phyloP scores from a whole-genome alignment of 371 early-diverging fungal species.

The Syncephalastrum monosporum region DNA sequence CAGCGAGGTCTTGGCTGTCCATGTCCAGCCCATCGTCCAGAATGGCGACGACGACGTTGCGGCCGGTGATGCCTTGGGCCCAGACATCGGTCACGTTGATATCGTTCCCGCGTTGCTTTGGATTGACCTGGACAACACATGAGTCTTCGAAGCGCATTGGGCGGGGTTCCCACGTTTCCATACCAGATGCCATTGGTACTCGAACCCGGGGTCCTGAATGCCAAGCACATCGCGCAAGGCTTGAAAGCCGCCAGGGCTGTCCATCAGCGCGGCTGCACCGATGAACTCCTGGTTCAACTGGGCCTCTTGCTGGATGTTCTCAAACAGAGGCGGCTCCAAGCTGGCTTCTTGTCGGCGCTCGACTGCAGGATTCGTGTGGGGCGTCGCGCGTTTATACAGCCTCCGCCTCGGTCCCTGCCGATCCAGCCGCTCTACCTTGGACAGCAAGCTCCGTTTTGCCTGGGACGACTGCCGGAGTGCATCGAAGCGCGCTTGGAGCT shows the following conservation, averaged over 20 bases:
- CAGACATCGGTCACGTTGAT: constrained; percentile 93
- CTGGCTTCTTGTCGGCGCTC: constrained; percentile 15
- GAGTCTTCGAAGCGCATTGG: not conserved
- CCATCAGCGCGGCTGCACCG: constrained; percentile 6
- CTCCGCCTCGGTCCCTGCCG: constrained; percentile 33
- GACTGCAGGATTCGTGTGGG: constrained; percentile 11
- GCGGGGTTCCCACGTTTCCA: constrained; percentile 2
- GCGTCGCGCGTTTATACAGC: constrained; percentile 27
- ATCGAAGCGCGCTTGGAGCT: constrained; percentile 13
- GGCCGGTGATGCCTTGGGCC: constrained; percentile 90
- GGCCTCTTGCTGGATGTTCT: constrained; percentile 21
- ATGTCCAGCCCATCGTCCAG: constrained; percentile 96
- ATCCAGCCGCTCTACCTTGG: constrained; percentile 24
- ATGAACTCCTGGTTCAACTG: constrained; percentile 10
- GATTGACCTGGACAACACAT: constrained; percentile 62
- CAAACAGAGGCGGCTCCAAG: constrained; percentile 19
- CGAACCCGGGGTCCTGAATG: constrained; percentile 80
- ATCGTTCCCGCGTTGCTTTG: constrained; percentile 69
- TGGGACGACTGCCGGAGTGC: not conserved
- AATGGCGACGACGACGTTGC: constrained; percentile 83
- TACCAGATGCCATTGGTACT: constrained; percentile 45
- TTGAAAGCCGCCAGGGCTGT: constrained; percentile 18
- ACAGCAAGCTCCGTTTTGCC: constrained; percentile 16
- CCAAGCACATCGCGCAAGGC: constrained; percentile 19
- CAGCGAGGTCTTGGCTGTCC: constrained; percentile 76